Base-by-base conservation (phyloP, 306 rosid genomes). In the Malus sylvestris region DNA sequence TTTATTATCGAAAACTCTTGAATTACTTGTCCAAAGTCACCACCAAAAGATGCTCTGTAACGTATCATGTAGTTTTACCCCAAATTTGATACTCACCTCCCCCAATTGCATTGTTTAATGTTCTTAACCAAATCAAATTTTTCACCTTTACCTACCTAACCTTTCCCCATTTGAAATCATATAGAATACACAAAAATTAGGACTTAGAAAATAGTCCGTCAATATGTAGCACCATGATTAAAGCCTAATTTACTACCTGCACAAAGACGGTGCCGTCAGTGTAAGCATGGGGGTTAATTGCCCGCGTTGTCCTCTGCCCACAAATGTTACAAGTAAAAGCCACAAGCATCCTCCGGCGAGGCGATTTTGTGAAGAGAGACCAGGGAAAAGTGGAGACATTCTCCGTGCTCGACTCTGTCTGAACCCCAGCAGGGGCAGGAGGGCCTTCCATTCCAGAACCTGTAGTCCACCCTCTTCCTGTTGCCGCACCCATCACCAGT, bases 381-480 rank as follows among this genome's bases (percentile, higher is more conserved):
- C 99, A 95, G 1, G 99, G 99, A 76, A 95, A 92, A 40, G 99
- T 95, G 70, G 97, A 95, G 67, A 95, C 82, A 71, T 89, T 89
- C 79, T 57, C 93, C 1, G 85, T 88, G 76, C 87, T 93, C 2
- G 86, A 85, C 30, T 81, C 77, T 2, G 74, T 70, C 60, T 81
- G 83, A 71, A 71, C 51, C 55, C 84, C 96, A 1, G 90, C 99
- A 67, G 99, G 97, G 78, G 75, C 83, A 55, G 97, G 72, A 10
- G 99, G 99, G 2, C 99, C 97, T 83, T 92, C 99, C 99, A 95
- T 92, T 45, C 99, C 99, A 3, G 99, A 95, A 66, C 94, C 96
- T 14, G 99, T 95, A 3, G 97, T 95, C 99, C 99, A 95, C 51
- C 99, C 99, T 83, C 93, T 92, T 44, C 96, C 99, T 0, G 83